Base-by-base conservation (phyloP, 495 filamentous ascomycete genomes). In the Trichoderma virens region DNA sequence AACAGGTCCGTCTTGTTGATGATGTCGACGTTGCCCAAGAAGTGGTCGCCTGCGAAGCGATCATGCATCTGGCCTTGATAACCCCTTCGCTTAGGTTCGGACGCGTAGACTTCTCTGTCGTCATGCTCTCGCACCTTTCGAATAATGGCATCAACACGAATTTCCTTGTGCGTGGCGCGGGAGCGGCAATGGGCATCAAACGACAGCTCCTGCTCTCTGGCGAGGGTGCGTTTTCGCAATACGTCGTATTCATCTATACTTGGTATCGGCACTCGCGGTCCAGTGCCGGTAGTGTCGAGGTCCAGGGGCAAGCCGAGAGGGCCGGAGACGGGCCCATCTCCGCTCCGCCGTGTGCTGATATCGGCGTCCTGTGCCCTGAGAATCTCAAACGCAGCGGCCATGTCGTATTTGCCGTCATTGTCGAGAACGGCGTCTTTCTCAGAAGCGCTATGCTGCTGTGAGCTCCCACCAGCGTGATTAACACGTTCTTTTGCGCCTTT, bases 1-100 rank as follows among this genome's bases (percentile, higher is more conserved):
- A 81, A 74, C 38, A 85, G 65, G 60, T 68, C 61, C 3, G 81
- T 82, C 45, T 75, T 34, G 60, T 79, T 71, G 66, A 83, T 82
- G 43, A 78, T 64, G 51, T 78, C 70, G 66, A 73, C 70, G 62
- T 80, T 83, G 59, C 73, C 72, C 30, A 81, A 70, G 67, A 81
- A 83, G 68, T 81, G 81, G 59, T 81, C 77, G 18, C 75, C 76
- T 20, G 70, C 65, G 59, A 73, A 71, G 13, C 72, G 71, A 3
- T 61, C 51, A 41, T 76, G 74, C 31, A 64, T 38, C 60, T 78
- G 71, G 20, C 73, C 75, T 31, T 63, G 65, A 27, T 67, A 71
- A 16, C 71, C 76, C 16, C 25, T 63, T 45, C 67, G 68, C 28
- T 61, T 34, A 38, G 47, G 28, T 18, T 67, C 70, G 8, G 18